Base-by-base conservation (phyloP, 306 rosid genomes). In the Senna tora region DNA sequence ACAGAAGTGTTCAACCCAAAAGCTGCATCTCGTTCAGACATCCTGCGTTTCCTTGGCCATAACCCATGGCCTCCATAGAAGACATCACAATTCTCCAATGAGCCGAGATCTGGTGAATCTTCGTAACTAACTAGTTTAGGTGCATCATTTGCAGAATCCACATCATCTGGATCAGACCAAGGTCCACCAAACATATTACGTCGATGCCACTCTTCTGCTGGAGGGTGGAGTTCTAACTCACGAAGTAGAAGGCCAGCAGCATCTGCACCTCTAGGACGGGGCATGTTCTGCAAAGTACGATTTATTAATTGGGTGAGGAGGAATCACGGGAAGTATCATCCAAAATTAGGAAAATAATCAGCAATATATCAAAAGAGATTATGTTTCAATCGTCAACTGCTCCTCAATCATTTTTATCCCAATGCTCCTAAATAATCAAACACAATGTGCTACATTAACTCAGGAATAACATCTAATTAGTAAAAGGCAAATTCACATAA, bases 11-110 rank as follows among this genome's bases (percentile, higher is more conserved):
- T 94, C 78, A 94, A 73, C 69, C 99, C 99, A 86, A 94, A 94
- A 81, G 99, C 99, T 73, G 99, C 99, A 87, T 94, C 97, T 81
- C 99, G 87, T 85, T 94, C 99, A 56, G 99, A 94, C 89, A 94
- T 81, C 78, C 99, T 86, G 71, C 99, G 99, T 79, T 94, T 94
- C 92, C 91, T 82, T 34, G 99, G 99, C 99, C 99, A 94, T 77
- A 94, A 69, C 62, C 83, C 87, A 59, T 84, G 89, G 63, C 84
- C 69, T 77, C 96, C 96, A 43, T 83, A 73, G 82, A 67, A 66
- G 74, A 80, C 84, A 77, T 89, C 82, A 52, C 79, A 80, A 74
- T 82, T 80, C 66, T 89, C 97, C 84, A 81, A 25, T 36, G 87
- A 87, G 69, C 83, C 83, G 57, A 77, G 82, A 88, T 86, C 90